Conservation (phyloP, 108 stramenopile genomes). For the Pseudonitzschia multiseries region DNA sequence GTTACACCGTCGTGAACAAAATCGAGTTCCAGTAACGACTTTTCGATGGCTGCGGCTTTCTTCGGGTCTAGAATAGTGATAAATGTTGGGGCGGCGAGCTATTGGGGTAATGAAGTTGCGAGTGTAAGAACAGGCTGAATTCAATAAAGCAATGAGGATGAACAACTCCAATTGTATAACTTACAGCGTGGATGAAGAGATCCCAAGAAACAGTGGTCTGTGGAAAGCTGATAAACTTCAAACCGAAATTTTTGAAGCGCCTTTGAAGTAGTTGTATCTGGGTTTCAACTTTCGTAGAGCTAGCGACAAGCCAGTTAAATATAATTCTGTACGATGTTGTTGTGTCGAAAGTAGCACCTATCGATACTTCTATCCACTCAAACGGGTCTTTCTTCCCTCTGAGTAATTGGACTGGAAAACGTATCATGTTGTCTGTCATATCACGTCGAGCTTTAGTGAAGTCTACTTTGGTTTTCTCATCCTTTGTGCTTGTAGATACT, state of each 20-base stretch:
- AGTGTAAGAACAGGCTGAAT: neutral
- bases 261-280: constrained; percentile 81
- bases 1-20: constrained; percentile 83
- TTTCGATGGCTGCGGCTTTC: constrained; percentile 48
- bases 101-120: neutral
- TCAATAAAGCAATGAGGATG: neutral
- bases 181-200: constrained; percentile 67
- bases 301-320: constrained; percentile 90
- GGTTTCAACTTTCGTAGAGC: constrained; percentile 74
- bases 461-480: constrained; percentile 18
- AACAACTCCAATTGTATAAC: neutral
- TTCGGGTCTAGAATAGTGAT: constrained; percentile 45
- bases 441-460: constrained; percentile 21
- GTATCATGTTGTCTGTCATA: constrained; percentile 47
- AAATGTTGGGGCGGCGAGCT: constrained; percentile 64
- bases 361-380: constrained; percentile 82
- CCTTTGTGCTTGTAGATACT: constrained; percentile 27
- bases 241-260: constrained; percentile 76
- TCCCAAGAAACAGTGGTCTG: constrained; percentile 57
- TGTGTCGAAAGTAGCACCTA: constrained; percentile 72
- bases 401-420: constrained; percentile 60
- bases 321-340: constrained; percentile 74
- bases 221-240: constrained; percentile 66
- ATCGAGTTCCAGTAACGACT: constrained; percentile 45
- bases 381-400: constrained; percentile 69